Conservation (phyloP, 306 rosid genomes). For the Abrus precatorius region DNA sequence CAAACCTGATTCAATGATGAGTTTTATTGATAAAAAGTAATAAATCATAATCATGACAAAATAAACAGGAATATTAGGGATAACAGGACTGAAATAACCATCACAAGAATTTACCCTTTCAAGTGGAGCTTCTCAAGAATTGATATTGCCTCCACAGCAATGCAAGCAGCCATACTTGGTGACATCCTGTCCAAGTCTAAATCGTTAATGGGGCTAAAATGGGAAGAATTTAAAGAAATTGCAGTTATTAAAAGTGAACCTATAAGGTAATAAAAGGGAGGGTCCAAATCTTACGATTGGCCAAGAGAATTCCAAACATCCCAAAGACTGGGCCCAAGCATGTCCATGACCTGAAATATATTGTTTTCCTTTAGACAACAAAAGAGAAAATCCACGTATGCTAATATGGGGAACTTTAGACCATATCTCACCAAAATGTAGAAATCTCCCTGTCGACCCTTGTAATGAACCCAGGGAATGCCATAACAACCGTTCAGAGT, state of each 20-base stretch:
- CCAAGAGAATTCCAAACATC: conserved; percentile 91
- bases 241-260: conserved; percentile 10
- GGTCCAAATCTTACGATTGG: conserved; percentile 71
- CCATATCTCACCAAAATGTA: conserved; percentile 85
- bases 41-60: conserved; percentile 23
- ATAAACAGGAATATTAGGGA: conserved; percentile 28
- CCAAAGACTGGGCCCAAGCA: conserved; percentile 98
- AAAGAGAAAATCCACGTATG: conserved; percentile 28
- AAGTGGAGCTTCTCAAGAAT: conserved; percentile 94
- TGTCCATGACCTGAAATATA: conserved; percentile 90
- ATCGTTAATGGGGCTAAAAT: conserved; percentile 35
- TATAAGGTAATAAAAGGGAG: conserved; percentile 35
- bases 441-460: conserved; percentile 97
- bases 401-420: conserved; percentile 39
- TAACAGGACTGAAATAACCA: neutral
- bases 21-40: conserved; percentile 19
- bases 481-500: conserved; percentile 91
- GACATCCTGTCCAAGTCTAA: conserved; percentile 75
- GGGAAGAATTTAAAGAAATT: neutral
- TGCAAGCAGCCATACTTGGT: conserved; percentile 93
- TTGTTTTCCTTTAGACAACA: conserved; percentile 48
- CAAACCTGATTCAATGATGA: conserved; percentile 67
- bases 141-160: conserved; percentile 95
- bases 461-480: conserved; percentile 91
- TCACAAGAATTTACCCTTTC: conserved; percentile 73